phyloP scores from a whole-genome alignment of 2,329 filamentous ascomycete species.

The Sporothrix phasma region DNA sequence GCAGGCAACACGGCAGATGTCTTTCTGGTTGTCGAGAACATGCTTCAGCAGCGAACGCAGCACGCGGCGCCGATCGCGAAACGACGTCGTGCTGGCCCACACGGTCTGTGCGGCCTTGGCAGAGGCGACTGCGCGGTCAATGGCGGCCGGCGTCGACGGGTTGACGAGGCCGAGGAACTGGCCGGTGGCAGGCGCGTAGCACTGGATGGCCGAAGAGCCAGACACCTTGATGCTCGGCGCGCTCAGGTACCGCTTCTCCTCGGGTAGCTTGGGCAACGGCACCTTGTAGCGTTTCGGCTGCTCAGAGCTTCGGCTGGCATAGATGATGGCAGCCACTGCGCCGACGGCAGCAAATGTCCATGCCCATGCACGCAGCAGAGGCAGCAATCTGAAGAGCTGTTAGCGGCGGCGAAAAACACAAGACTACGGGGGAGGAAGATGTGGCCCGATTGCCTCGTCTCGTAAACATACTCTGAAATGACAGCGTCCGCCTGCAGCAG shows the following conservation, averaged over 20 bases:
- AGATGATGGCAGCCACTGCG: slow-evolving; percentile 14
- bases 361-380: slow-evolving; percentile 4
- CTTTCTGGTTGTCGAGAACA: slow-evolving; percentile 78
- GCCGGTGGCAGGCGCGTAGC: slow-evolving; percentile 84
- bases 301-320: slow-evolving; percentile 23
- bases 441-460: not conserved
- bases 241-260: slow-evolving; percentile 35
- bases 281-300: slow-evolving; percentile 49
- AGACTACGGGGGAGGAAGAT: too few relatives aligned
- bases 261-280: slow-evolving; percentile 50
- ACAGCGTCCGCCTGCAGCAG: slow-evolving; percentile 9
- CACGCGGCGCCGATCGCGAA: slow-evolving; percentile 66
- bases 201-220: slow-evolving; percentile 62
- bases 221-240: slow-evolving; percentile 33
- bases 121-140: slow-evolving; percentile 67
- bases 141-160: slow-evolving; percentile 63
- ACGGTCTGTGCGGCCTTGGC: slow-evolving; percentile 62
- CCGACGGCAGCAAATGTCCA: slow-evolving; percentile 12
- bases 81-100: slow-evolving; percentile 70
- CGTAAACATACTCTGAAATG: slow-evolving; percentile 2
- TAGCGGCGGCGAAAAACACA: not conserved
- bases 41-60: slow-evolving; percentile 72
- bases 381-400: not conserved
- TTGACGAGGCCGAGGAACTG: slow-evolving; percentile 69
- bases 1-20: slow-evolving; percentile 75